Conservation (phyloP, 495 filamentous ascomycete genomes). For the Chaetomium cochliodes region DNA sequence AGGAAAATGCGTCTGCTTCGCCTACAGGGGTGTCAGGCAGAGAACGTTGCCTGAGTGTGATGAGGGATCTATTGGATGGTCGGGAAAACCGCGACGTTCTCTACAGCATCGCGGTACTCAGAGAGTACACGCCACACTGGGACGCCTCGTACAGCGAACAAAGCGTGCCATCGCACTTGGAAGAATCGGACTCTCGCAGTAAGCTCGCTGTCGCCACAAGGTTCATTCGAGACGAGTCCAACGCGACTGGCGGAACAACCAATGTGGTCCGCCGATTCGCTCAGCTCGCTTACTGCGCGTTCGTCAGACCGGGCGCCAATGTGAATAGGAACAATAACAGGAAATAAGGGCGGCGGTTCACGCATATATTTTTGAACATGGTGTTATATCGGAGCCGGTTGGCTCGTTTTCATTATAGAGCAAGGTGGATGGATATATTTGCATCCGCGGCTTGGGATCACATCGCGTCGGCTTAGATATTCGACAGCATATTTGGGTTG, state of each 20-base stretch:
- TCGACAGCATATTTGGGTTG: neutral
- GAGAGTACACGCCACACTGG: slow-evolving; percentile 68
- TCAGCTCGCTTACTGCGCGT: slow-evolving; percentile 60
- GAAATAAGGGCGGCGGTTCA: neutral
- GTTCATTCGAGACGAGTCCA: slow-evolving; percentile 74
- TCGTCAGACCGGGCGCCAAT: slow-evolving; percentile 45
- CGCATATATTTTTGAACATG: neutral
- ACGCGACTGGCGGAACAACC: slow-evolving; percentile 66
- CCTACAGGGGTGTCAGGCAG: slow-evolving; percentile 50
- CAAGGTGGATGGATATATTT: neutral
- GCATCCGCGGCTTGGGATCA: neutral
- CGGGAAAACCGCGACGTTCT: slow-evolving; percentile 88
- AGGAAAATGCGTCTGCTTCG: slow-evolving; percentile 52
- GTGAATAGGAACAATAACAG: slow-evolving; percentile 15
- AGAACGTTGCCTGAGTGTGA: slow-evolving; percentile 59
- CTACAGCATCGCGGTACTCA: slow-evolving; percentile 80
- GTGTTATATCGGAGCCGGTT: neutral
- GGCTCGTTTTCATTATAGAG: neutral
- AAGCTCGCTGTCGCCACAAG: slow-evolving; percentile 77
- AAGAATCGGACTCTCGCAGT: slow-evolving; percentile 67
- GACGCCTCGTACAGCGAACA: slow-evolving; percentile 61
- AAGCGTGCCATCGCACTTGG: slow-evolving; percentile 59
- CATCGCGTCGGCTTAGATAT: neutral
- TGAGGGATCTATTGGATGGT: slow-evolving; percentile 69
- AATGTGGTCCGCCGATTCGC: slow-evolving; percentile 78